Evolutionary conservation across 352 stramenopile species (phyloP).

Genomic region (Globisporangium polare): DNA sequence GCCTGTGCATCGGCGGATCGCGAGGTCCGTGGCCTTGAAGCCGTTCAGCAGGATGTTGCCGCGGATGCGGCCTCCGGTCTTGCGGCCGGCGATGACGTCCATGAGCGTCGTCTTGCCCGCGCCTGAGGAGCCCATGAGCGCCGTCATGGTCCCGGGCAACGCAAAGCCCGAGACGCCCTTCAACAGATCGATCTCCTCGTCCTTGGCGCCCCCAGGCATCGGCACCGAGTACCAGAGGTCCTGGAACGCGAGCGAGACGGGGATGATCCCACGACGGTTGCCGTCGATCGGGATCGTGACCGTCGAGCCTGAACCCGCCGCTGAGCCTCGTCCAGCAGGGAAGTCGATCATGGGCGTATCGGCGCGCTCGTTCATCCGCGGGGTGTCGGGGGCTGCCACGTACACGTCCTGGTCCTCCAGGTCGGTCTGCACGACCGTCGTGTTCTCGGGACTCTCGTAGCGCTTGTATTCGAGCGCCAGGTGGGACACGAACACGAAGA

Average conservation of each 20-base stretch:
- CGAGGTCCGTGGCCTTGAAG: conserved; percentile 36
- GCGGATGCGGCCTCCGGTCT: conserved; percentile 76
- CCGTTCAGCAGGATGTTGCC: conserved; percentile 69
- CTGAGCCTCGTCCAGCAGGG: not conserved
- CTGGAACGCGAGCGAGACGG: conserved; percentile 43
- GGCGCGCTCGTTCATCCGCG: conserved; percentile 4
- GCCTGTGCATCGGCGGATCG: conserved; percentile 44
- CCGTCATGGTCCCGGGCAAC: conserved; percentile 57
- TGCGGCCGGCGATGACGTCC: conserved; percentile 92
- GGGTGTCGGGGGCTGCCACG: conserved; percentile 7
- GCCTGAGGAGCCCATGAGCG: conserved; percentile 69
- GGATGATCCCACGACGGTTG: conserved; percentile 15
- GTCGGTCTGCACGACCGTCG: conserved; percentile 31
- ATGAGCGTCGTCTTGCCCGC: conserved; percentile 93
- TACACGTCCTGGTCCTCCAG: conserved; percentile 17
- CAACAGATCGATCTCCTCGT: conserved; percentile 69
- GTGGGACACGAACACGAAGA: conserved; percentile 34
- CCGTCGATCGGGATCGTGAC: conserved; percentile 17
- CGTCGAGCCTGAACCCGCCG: conserved; percentile 8
- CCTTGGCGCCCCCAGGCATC: conserved; percentile 28
- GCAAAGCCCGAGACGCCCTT: conserved; percentile 72
- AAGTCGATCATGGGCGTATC: not conserved
- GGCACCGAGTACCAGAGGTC: conserved; percentile 58
- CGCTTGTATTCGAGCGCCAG: conserved; percentile 51
- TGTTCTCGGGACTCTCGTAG: conserved; percentile 47